phyloP scores from a whole-genome alignment of 495 filamentous ascomycete species.

The Aspergillus indologenus region DNA sequence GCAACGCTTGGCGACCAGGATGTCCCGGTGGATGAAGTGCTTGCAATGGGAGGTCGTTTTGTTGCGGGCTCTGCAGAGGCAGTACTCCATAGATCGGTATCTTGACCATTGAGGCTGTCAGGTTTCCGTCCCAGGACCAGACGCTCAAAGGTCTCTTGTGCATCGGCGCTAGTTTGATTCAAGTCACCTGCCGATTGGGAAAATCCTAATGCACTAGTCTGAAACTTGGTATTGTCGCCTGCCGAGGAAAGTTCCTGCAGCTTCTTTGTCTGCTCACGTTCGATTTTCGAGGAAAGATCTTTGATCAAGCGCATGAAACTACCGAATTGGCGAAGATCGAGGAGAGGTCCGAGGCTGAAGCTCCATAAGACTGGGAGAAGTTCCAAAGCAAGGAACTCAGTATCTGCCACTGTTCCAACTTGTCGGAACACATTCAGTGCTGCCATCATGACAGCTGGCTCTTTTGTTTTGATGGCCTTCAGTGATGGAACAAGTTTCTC shows the following conservation, averaged over 20 bases:
- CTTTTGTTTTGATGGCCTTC: conserved; percentile 93
- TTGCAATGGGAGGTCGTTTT: conserved; percentile 23
- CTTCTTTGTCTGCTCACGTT: conserved; percentile 83
- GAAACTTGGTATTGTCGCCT: conserved; percentile 37
- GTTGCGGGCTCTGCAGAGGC: conserved; percentile 34
- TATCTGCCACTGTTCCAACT: conserved; percentile 76
- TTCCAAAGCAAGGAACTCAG: conserved; percentile 92
- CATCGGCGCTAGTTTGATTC: conserved; percentile 33
- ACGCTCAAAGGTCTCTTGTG: conserved; percentile 75
- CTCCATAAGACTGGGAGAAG: conserved; percentile 85
- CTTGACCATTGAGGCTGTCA: conserved; percentile 26
- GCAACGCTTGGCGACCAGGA: conserved; percentile 44
- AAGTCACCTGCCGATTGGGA: conserved; percentile 23
- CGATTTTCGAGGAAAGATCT: conserved; percentile 70
- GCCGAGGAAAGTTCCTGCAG: conserved; percentile 73
- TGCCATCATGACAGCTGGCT: conserved; percentile 96
- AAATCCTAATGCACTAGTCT: conserved; percentile 29
- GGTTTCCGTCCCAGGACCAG: conserved; percentile 69
- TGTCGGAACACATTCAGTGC: conserved; percentile 79
- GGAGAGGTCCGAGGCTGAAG: conserved; percentile 85
- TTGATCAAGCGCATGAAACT: conserved; percentile 85
- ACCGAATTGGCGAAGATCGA: conserved; percentile 84
- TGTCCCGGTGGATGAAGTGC: conserved; percentile 36
- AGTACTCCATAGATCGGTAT: conserved; percentile 36
- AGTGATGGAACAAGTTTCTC: conserved; percentile 91